These are phyloP conservation scores for Ulvella scutata DNA, from an alignment of 139 green algal genomes.

Conservation along the genomic window DNA sequence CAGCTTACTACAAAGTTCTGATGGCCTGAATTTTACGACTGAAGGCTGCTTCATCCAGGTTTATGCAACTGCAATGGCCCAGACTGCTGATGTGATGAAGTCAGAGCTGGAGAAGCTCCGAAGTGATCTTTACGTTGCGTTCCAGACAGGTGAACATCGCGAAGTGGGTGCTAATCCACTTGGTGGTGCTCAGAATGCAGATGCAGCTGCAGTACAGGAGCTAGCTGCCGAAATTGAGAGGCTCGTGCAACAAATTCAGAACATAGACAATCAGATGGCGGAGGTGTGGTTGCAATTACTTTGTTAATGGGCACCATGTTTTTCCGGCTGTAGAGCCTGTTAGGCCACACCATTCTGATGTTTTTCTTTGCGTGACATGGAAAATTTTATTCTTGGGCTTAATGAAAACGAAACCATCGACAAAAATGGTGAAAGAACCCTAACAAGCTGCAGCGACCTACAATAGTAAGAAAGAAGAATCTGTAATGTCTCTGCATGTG, in stretches of 20 bases:
- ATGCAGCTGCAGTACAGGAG: background rate
- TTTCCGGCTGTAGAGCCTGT: background rate
- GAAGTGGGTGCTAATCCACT: too few species aligned
- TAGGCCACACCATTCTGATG: background rate
- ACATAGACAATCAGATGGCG: background rate
- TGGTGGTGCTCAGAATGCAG: background rate
- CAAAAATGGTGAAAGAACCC: too few species aligned
- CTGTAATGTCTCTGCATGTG: too few species aligned
- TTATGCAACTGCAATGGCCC: background rate
- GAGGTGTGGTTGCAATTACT: background rate
- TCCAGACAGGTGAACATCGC: background rate
- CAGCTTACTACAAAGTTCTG: too few species aligned
- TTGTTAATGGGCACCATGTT: background rate
- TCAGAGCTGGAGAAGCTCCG: background rate
- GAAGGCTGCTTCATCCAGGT: too few species aligned
- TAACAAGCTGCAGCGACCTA: too few species aligned
- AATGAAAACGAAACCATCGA: too few species aligned
- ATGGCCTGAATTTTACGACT: too few species aligned
- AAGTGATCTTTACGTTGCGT: background rate
- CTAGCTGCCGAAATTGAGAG: background rate
- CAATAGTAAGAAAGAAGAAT: too few species aligned
- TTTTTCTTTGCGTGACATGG: too few species aligned
- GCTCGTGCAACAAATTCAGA: background rate
- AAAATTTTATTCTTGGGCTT: too few species aligned
- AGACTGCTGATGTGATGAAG: constrained; percentile 1